phyloP scores from a whole-genome alignment of 495 filamentous ascomycete species.

The Talaromyces trachyspermus region DNA sequence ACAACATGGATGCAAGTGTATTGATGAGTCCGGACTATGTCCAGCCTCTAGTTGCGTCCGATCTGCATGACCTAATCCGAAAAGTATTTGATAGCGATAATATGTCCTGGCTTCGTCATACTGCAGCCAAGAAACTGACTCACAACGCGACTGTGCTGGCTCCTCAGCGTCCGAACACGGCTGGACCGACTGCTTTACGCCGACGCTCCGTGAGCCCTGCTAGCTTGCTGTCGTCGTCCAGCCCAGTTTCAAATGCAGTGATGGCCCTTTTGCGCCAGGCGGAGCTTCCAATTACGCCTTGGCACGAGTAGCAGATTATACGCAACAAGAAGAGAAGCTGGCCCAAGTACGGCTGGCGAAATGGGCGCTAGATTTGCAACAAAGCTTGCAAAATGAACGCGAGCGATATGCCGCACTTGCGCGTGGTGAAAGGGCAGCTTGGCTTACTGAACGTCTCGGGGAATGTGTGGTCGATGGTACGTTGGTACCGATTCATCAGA shows the following conservation, averaged over 20 bases:
- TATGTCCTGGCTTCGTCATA: constrained; percentile 78
- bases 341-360: constrained; percentile 75
- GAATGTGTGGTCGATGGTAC: constrained; percentile 71
- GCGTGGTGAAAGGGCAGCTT: constrained; percentile 64
- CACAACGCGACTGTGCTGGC: constrained; percentile 37
- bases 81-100: constrained; percentile 74
- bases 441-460: constrained; percentile 68
- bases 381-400: constrained; percentile 72
- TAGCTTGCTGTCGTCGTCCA: constrained; percentile 3
- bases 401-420: constrained; percentile 66
- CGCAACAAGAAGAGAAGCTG: constrained; percentile 62
- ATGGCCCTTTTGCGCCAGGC: constrained; percentile 20
- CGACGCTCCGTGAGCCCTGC: constrained; percentile 5
- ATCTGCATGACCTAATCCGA: constrained; percentile 62
- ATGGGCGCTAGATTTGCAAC: constrained; percentile 87
- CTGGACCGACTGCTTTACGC: background rate
- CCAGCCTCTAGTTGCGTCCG: constrained; percentile 72
- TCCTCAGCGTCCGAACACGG: constrained; percentile 17
- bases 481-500: constrained; percentile 44
- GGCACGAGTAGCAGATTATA: constrained; percentile 62
- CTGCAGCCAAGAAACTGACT: constrained; percentile 81
- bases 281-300: constrained; percentile 56
- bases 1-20: constrained; percentile 90
- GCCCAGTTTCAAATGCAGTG: constrained; percentile 17
- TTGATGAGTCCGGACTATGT: constrained; percentile 94